Conservation (phyloP, 139 green algal species). For the Diplosphaera chodatii region DNA sequence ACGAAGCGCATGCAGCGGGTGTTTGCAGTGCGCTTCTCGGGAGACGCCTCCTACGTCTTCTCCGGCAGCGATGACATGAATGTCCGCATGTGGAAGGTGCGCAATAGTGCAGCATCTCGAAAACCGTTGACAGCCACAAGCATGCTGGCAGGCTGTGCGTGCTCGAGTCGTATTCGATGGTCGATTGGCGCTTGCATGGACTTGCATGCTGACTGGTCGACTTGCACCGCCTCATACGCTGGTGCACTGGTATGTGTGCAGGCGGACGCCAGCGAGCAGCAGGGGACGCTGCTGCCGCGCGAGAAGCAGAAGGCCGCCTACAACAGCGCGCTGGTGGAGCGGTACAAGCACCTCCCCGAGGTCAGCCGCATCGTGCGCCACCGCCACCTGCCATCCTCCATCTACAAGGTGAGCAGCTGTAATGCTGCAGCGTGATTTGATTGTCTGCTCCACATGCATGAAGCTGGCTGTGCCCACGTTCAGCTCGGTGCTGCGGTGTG, state of each 20-base stretch:
- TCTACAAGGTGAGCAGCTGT: constrained; percentile 87
- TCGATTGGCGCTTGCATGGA: too few relatives aligned
- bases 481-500: too few relatives aligned
- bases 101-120: too few relatives aligned
- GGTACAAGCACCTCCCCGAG: constrained; percentile 95
- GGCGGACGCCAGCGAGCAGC: constrained; percentile 80
- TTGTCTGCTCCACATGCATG: too few relatives aligned
- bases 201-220: too few relatives aligned
- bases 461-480: too few relatives aligned
- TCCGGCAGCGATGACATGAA: constrained; percentile 72
- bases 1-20: constrained; percentile 96
- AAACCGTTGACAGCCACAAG: too few relatives aligned
- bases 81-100: constrained; percentile 51
- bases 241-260: constrained; percentile 15
- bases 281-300: constrained; percentile 78
- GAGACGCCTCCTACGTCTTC: constrained; percentile 92
- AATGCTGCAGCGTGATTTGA: too few relatives aligned
- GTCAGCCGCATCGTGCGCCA: constrained; percentile 82
- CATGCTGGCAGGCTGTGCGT: too few relatives aligned
- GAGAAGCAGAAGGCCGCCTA: constrained; percentile 83
- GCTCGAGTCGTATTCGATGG: too few relatives aligned
- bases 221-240: too few relatives aligned
- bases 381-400: constrained; percentile 75
- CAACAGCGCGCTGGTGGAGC: constrained; percentile 77
- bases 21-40: constrained; percentile 77